Conservation (phyloP, 345 rosid species). For the Triadica sebifera region DNA sequence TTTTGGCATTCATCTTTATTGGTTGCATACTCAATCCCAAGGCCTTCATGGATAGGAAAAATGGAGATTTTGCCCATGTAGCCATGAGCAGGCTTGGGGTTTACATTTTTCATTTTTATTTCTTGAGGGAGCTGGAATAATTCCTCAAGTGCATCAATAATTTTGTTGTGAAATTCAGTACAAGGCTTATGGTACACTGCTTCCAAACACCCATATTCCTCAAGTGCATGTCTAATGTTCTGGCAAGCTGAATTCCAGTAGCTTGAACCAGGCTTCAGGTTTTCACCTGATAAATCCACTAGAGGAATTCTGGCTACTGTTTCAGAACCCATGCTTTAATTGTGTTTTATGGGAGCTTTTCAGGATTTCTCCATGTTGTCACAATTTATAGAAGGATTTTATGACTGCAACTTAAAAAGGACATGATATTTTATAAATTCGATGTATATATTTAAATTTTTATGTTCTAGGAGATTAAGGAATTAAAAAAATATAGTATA, state of each 20-base stretch:
- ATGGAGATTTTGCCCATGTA: constrained; percentile 33
- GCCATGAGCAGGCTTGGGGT: constrained; percentile 34
- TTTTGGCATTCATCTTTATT: constrained; percentile 22
- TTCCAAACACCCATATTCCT: constrained; percentile 7
- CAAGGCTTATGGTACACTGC: neutral
- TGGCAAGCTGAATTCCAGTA: constrained; percentile 23
- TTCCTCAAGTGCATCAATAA: constrained; percentile 20
- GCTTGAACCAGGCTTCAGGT: constrained; percentile 25
- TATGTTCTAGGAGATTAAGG: too few relatives aligned
- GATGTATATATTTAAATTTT: too few relatives aligned
- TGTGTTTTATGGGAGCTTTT: neutral
- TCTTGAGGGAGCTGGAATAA: constrained; percentile 40
- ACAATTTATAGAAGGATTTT: neutral
- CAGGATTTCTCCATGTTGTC: neutral
- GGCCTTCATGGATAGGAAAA: constrained; percentile 39
- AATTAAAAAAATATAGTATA: too few relatives aligned
- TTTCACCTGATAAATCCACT: constrained; percentile 29
- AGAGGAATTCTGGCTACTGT: constrained; percentile 23
- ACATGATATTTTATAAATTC: too few relatives aligned
- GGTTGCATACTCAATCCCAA: constrained; percentile 37
- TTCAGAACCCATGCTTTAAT: constrained; percentile 30
- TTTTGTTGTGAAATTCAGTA: neutral
- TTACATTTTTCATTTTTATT: constrained; percentile 32
- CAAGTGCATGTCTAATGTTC: neutral
- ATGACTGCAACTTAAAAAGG: too few relatives aligned